Conservation (phyloP, 2,329 filamentous ascomycete species). For the Epichloe bromicola region DNA sequence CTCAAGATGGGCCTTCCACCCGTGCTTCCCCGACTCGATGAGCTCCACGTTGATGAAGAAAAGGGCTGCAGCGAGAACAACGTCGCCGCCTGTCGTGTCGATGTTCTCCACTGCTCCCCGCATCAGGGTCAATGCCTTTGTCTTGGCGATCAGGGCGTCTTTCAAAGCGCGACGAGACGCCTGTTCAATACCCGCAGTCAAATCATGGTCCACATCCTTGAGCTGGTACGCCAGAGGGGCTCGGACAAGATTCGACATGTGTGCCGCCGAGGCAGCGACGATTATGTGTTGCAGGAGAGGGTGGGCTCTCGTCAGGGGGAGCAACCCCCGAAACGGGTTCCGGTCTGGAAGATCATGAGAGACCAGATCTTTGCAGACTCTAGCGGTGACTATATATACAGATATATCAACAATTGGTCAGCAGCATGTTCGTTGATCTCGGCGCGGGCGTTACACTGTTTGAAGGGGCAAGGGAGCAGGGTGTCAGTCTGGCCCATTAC, state of each 20-base stretch:
- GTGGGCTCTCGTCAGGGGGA: constrained; percentile 27
- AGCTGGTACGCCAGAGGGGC: constrained; percentile 13
- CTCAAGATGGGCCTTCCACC: constrained; percentile 34
- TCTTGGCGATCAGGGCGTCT: constrained; percentile 33
- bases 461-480: not conserved
- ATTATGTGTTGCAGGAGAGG: constrained; percentile 33
- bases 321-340: constrained; percentile 33
- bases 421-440: not conserved
- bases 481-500: constrained; percentile 7
- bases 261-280: constrained; percentile 34
- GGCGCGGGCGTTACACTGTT: not conserved
- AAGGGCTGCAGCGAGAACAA: constrained; percentile 31
- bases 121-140: constrained; percentile 30
- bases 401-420: not conserved
- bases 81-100: constrained; percentile 23
- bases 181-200: constrained; percentile 6
- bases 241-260: constrained; percentile 30
- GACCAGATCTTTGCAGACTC: constrained; percentile 40
- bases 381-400: constrained; percentile 27
- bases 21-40: constrained; percentile 34
- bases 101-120: constrained; percentile 25
- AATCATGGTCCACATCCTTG: not conserved
- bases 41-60: constrained; percentile 39
- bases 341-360: constrained; percentile 28
- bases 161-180: constrained; percentile 20